Conservation (phyloP, 108 stramenopile genomes). For the Chaetoceros muelleri region DNA sequence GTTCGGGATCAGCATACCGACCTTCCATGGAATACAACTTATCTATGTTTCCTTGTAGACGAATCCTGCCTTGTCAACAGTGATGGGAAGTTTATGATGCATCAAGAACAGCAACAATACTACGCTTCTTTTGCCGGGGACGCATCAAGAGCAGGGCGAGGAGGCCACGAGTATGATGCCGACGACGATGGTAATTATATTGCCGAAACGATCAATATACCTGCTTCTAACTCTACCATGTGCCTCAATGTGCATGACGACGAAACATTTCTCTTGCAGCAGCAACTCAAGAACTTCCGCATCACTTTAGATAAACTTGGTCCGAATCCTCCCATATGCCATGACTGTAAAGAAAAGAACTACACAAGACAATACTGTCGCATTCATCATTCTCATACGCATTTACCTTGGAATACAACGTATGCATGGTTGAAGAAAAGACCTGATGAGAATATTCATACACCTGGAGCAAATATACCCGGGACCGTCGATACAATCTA, state of each 20-base stretch:
- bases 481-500: no score
- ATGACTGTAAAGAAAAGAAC: slow-evolving; percentile 65
- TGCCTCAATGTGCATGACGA: slow-evolving; percentile 30
- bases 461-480: no score
- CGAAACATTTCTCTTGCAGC: no score
- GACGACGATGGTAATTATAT: slow-evolving; percentile 48
- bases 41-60: slow-evolving; percentile 63
- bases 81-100: no score
- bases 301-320: neutral
- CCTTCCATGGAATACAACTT: slow-evolving; percentile 73
- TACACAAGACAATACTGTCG: slow-evolving; percentile 54
- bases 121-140: no score
- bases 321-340: slow-evolving; percentile 53
- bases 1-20: slow-evolving; percentile 63
- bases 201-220: slow-evolving; percentile 37
- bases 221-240: slow-evolving; percentile 19
- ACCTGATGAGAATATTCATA: no score
- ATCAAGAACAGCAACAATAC: no score
- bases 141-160: no score
- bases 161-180: neutral
- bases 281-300: no score
- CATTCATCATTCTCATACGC: slow-evolving; percentile 50
- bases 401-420: slow-evolving; percentile 69
- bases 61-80: slow-evolving; percentile 28
- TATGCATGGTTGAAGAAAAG: no score